Conservation (phyloP, 352 stramenopile species). For the Globisporangium perplexum region DNA sequence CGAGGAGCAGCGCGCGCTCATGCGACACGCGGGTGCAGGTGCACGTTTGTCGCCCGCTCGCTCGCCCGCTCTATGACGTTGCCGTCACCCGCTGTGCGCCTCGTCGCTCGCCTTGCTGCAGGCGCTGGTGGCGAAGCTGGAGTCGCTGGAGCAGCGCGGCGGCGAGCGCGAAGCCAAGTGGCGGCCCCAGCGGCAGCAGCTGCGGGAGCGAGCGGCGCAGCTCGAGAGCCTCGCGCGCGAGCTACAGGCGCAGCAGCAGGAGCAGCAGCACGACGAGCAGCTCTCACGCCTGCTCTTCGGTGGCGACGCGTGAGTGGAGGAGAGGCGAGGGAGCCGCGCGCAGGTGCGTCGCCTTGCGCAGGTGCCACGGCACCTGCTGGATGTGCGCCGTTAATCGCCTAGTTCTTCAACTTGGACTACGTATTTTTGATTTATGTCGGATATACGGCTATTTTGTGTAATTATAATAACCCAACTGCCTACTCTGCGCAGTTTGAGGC, state of each 20-base stretch:
- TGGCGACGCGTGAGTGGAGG: background rate
- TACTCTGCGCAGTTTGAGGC: too few species aligned
- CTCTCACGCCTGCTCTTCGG: constrained; percentile 16
- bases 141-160: constrained; percentile 1
- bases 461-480: background rate
- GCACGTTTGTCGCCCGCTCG: background rate
- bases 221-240: constrained; percentile 20
- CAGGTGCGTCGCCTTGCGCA: too few species aligned
- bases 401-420: too few species aligned
- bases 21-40: constrained; percentile 11
- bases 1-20: constrained; percentile 4
- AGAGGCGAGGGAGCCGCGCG: too few species aligned
- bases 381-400: too few species aligned
- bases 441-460: background rate
- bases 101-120: background rate
- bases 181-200: constrained; percentile 11
- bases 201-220: constrained; percentile 15
- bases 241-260: constrained; percentile 19
- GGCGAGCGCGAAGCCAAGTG: constrained; percentile 8
- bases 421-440: too few species aligned
- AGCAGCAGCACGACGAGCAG: constrained; percentile 17
- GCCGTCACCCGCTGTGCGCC: background rate
- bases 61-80: background rate
- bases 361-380: too few species aligned
- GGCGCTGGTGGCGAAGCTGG: constrained; percentile 11